Evolutionary conservation across 2,329 filamentous ascomycete species (phyloP).

Genomic region (Pestalotiopsis fici): DNA sequence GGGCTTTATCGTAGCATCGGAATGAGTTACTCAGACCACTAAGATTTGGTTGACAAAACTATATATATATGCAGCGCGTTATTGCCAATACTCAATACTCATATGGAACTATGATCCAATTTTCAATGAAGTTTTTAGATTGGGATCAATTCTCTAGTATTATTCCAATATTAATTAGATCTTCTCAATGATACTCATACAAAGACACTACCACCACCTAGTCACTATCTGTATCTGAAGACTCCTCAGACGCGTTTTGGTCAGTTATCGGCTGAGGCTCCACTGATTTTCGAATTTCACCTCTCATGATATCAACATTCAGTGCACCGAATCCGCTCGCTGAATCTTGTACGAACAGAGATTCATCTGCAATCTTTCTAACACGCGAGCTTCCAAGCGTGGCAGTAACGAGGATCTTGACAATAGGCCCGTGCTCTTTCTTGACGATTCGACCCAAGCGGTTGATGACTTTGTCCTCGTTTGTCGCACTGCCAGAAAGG

Average conservation of each 20-base stretch:
- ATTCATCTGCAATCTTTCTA: background rate
- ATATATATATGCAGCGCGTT: too few relatives aligned
- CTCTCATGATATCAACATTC: background rate
- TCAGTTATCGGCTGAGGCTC: background rate
- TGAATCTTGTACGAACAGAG: background rate
- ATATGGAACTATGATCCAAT: too few relatives aligned
- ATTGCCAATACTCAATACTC: too few relatives aligned
- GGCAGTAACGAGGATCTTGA: constrained; percentile 14
- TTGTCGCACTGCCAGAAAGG: constrained; percentile 4
- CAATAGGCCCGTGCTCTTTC: background rate
- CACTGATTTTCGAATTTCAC: background rate
- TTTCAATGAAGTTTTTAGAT: constrained; percentile 13
- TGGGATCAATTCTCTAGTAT: too few relatives aligned
- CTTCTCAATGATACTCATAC: background rate
- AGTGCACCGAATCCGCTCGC: background rate
- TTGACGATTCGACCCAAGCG: background rate
- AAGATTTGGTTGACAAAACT: too few relatives aligned
- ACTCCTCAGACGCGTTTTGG: background rate
- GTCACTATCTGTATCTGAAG: background rate
- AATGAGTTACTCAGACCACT: too few relatives aligned
- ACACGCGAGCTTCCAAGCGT: constrained; percentile 7
- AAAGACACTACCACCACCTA: background rate
- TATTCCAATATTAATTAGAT: background rate
- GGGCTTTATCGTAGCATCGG: too few relatives aligned
- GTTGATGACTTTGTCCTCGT: constrained; percentile 1